Evolutionary conservation across 805 yeast genomes (phyloP), one percentile per base, ranked within the genome.

Genomic region (Starmerella khaoyaiensis): DNA sequence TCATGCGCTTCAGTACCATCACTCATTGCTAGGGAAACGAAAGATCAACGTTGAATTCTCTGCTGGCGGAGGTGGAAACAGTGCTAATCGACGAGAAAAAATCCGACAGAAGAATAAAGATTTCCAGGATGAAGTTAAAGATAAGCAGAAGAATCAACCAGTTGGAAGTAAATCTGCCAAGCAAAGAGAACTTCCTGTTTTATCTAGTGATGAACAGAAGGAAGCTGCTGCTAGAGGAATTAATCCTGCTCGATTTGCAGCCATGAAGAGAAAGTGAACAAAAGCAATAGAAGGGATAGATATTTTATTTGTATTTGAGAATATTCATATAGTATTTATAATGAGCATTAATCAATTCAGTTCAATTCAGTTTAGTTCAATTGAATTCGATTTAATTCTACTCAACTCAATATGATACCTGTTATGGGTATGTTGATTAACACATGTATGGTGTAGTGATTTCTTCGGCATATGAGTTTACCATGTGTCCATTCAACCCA

Each of bases 11-110:
- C 65, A 78, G 45, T 70, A 80, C 65, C 95, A 90, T 58, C 94
- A 82, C 58, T 67, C 87, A 3, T 51, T 63, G 8, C 55, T 87
- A 46, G 68, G 72, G 40, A 67, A 69, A 30, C 68, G 95, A 48
- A 82, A 76, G 56, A 86, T 90, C 53, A 90, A 90, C 54, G 96
- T 90, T 24, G 98, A 90, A 57, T 67, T 90, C 50, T 90, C 97
- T 2, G 98, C 83, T 35, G 98, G 98, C 39, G 98, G 98, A 28
- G 98, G 98, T 33, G 96, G 96, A 39, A 87, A 87, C 56, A 75
- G 93, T 8, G 62, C 68, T 41, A 67, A 63, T 37, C 52, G 68
- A 11, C 39, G 50, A 32, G 68, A 71, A 38, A 90, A 90, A 59
- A 67, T 90, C 49, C 72, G 73, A 52, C 71, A 69, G 33, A 87